A percentile compares a stretch with the other conserved stretches of the same genome.
Evolutionary conservation across 495 filamentous ascomycete species (phyloP).

Genomic region (Letharia columbiana): DNA sequence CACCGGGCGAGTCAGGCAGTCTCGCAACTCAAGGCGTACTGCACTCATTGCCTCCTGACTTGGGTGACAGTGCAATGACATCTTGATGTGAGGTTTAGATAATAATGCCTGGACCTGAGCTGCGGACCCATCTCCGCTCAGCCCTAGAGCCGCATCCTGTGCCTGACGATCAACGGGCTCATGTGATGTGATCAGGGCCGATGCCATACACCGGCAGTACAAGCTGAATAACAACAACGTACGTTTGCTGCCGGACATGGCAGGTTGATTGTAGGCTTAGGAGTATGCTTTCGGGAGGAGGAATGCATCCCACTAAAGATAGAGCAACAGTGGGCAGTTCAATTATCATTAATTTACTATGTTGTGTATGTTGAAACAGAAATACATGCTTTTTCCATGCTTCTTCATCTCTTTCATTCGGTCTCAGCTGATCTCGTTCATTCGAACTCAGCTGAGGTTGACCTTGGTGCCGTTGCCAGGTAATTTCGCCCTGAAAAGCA

Average conservation of each 20-base stretch:
- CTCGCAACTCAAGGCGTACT: not conserved
- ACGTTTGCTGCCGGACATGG: not conserved
- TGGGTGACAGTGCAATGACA: not conserved
- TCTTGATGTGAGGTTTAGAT: not conserved
- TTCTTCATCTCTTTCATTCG: not conserved
- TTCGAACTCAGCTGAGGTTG: conserved; percentile 12
- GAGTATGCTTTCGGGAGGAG: not conserved
- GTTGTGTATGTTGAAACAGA: not conserved
- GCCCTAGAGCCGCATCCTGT: conserved; percentile 10
- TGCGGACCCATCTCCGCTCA: conserved; percentile 7
- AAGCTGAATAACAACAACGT: not conserved
- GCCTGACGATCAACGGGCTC: conserved; percentile 12
- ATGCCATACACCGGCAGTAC: not conserved
- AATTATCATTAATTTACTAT: not conserved
- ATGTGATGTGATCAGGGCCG: not conserved
- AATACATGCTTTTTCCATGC: not conserved
- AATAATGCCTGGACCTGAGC: not conserved
- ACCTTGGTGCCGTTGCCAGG: conserved; percentile 31
- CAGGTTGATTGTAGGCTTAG: not conserved
- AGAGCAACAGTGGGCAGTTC: not conserved
- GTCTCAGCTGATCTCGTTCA: not conserved
- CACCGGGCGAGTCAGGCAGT: not conserved
- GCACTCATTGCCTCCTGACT: not conserved
- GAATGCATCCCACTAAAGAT: not conserved
- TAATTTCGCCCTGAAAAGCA: conserved; percentile 32